Evolutionary conservation across 2,329 filamentous ascomycete genomes (phyloP).

Genomic region (Penicillium sp.): DNA sequence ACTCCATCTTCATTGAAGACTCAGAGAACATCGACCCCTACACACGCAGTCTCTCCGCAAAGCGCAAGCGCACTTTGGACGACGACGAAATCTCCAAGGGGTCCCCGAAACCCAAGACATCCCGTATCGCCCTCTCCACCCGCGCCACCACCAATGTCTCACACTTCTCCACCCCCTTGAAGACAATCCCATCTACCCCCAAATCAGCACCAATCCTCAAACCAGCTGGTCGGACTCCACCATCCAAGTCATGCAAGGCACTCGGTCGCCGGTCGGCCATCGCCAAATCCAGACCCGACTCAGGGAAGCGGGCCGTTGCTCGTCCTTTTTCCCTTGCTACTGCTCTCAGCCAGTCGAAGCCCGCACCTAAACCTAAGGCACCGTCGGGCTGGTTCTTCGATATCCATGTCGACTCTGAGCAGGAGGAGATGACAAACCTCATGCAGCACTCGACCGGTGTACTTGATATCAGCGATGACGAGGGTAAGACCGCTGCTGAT

Average conservation of each 20-base stretch:
- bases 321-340: constrained; percentile 81
- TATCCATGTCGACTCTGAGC: constrained; percentile 87
- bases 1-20: constrained; percentile 39
- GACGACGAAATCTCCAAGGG: constrained; percentile 35
- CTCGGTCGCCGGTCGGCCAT: constrained; percentile 66
- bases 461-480: constrained; percentile 86
- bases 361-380: constrained; percentile 46
- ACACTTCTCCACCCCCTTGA: constrained; percentile 26
- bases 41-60: constrained; percentile 50
- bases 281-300: constrained; percentile 69
- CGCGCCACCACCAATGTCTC: constrained; percentile 22
- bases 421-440: constrained; percentile 87
- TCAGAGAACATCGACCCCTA: constrained; percentile 61
- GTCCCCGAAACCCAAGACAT: constrained; percentile 53
- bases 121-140: constrained; percentile 37
- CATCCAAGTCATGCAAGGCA: constrained; percentile 68
- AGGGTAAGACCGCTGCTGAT: constrained; percentile 58
- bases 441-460: constrained; percentile 87
- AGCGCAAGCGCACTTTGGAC: constrained; percentile 41
- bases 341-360: constrained; percentile 62
- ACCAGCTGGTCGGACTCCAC: constrained; percentile 80
- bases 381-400: constrained; percentile 75
- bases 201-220: constrained; percentile 59
- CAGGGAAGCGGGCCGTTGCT: constrained; percentile 50
- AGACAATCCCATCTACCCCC: constrained; percentile 38